A percentile compares a stretch with the other conserved stretches of the same genome.
These are phyloP conservation scores for Phytophthora idaei DNA, from an alignment of 352 stramenopile genomes.

Conservation along the genomic window DNA sequence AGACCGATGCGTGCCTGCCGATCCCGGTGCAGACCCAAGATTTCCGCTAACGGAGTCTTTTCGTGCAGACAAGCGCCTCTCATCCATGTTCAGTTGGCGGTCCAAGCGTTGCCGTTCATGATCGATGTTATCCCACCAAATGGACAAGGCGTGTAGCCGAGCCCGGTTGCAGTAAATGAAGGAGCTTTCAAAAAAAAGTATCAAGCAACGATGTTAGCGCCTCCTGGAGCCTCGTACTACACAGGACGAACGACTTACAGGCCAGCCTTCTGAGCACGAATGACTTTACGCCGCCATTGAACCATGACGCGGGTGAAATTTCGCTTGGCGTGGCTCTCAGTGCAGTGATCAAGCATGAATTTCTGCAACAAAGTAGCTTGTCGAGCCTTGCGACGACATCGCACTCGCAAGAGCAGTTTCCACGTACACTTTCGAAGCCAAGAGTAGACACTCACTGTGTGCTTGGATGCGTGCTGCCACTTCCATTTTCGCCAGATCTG, in stretches of 20 bases:
- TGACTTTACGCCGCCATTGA: constrained; percentile 75
- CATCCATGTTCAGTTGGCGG: constrained; percentile 34
- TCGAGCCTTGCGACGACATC: constrained; percentile 41
- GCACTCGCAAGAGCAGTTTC: constrained; percentile 67
- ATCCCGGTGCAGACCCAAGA: constrained; percentile 25
- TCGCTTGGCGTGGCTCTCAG: constrained; percentile 58
- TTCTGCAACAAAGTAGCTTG: constrained; percentile 47
- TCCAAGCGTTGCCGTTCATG: constrained; percentile 72
- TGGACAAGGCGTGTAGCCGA: constrained; percentile 55
- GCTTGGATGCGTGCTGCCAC: constrained; percentile 61
- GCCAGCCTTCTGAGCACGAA: constrained; percentile 62
- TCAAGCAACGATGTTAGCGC: not conserved
- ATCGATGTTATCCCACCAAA: constrained; percentile 69
- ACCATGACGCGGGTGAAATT: constrained; percentile 84
- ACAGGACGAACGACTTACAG: constrained; percentile 22
- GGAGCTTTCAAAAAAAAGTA: constrained; percentile 7
- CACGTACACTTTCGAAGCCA: constrained; percentile 78
- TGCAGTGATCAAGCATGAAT: constrained; percentile 67
- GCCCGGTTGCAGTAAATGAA: constrained; percentile 67
- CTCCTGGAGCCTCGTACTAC: not conserved
- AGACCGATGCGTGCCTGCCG: constrained; percentile 18
- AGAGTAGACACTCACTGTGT: constrained; percentile 67
- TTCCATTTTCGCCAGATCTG: constrained; percentile 66
- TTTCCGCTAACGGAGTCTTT: constrained; percentile 19
- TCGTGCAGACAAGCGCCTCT: constrained; percentile 16